A percentile compares a stretch with the other conserved stretches of the same genome.
phyloP scores from a whole-genome alignment of 2,329 filamentous ascomycete species.

The Rhynchosporium secalis region DNA sequence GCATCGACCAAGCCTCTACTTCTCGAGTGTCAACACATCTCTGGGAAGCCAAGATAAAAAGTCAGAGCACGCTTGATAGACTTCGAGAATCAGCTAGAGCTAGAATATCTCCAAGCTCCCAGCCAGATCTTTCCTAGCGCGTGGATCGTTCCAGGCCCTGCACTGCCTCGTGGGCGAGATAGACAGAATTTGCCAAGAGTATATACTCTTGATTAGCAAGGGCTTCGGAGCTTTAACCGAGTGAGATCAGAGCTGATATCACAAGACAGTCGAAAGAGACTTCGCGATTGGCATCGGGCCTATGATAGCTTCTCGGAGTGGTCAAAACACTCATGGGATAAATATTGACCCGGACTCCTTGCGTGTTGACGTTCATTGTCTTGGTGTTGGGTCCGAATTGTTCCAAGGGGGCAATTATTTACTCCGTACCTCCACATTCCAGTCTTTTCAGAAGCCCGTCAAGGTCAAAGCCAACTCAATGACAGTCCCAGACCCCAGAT shows the following conservation, averaged over 20 bases:
- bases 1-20: too few species aligned
- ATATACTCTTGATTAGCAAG: not conserved
- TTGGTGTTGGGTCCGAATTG: not conserved
- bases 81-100: too few species aligned
- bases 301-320: not conserved
- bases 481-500: slow-evolving; percentile 5
- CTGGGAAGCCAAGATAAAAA: too few species aligned
- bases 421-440: slow-evolving; percentile 3
- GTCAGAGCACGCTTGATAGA: too few species aligned
- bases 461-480: not conserved
- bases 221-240: not conserved
- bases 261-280: not conserved
- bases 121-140: too few species aligned
- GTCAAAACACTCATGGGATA: not conserved
- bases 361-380: not conserved
- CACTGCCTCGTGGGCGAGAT: too few species aligned
- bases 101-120: too few species aligned
- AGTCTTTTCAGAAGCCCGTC: not conserved
- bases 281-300: slow-evolving; percentile 1
- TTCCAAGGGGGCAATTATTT: not conserved
- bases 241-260: not conserved
- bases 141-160: not conserved
- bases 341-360: slow-evolving; percentile 1
- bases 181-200: not conserved
- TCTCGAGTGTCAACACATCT: too few species aligned